Percentiles rank a stretch among this genome's conserved stretches.
Conservation (phyloP, 139 green algal species). For the Trebouxia sp. region DNA sequence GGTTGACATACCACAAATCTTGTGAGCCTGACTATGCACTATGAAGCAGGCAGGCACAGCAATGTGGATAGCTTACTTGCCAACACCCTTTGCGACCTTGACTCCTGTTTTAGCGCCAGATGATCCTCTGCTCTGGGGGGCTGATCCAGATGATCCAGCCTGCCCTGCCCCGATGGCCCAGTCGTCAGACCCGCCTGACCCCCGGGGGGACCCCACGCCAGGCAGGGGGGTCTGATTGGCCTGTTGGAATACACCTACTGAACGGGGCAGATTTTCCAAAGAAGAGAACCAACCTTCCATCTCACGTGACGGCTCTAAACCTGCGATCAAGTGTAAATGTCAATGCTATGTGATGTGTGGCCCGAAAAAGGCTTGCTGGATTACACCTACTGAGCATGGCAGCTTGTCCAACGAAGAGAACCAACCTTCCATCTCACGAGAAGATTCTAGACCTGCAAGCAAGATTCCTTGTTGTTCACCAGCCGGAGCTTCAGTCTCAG, state of each 20-base stretch:
- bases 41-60: too few relatives aligned
- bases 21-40: too few relatives aligned
- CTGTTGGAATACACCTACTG: not conserved
- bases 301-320: slow-evolving; percentile 1
- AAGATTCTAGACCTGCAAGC: not conserved
- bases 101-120: not conserved
- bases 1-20: too few relatives aligned
- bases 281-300: slow-evolving; percentile 16
- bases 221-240: not conserved
- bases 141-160: not conserved
- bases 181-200: not conserved
- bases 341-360: too few relatives aligned
- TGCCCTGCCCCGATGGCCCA: slow-evolving; percentile 2
- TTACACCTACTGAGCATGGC: not conserved
- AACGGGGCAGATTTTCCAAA: not conserved
- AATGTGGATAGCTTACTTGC: slow-evolving; percentile 20
- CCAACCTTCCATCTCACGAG: slow-evolving; percentile 13
- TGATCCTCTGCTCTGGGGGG: not conserved
- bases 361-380: slow-evolving; percentile 16
- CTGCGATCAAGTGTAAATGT: not conserved
- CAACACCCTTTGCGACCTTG: slow-evolving; percentile 6
- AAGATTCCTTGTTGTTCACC: not conserved
- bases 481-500: too few relatives aligned
- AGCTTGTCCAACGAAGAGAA: slow-evolving; percentile 17
- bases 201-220: not conserved